Percentiles rank a stretch among this genome's conserved stretches.
Conservation (phyloP, 2,329 filamentous ascomycete genomes). For the Penicillium paneum region DNA sequence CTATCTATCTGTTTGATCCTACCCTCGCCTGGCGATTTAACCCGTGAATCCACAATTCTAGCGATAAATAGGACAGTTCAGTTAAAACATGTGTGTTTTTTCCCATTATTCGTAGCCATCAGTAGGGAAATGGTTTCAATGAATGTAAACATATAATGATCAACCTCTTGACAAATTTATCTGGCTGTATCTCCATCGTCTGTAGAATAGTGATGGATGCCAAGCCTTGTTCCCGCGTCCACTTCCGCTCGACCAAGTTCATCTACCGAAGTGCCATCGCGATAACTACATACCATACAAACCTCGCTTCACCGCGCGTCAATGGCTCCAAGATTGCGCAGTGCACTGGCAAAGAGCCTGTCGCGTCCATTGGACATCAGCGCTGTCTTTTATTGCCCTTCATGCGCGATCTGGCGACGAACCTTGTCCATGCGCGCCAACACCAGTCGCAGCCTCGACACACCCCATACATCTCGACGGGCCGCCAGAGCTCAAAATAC, state of each 20-base stretch:
- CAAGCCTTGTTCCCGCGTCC: constrained; percentile 23
- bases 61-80: constrained; percentile 14
- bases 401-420: constrained; percentile 40
- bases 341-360: constrained; percentile 36
- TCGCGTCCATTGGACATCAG: constrained; percentile 25
- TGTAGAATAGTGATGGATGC: constrained; percentile 9
- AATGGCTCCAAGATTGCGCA: constrained; percentile 43
- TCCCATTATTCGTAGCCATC: constrained; percentile 1
- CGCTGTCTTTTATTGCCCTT: constrained; percentile 39
- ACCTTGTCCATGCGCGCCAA: constrained; percentile 29
- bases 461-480: constrained; percentile 13
- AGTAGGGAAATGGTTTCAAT: not conserved
- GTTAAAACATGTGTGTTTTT: constrained; percentile 10
- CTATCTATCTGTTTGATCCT: constrained; percentile 25
- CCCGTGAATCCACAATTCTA: constrained; percentile 13
- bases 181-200: not conserved
- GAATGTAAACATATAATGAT: not conserved
- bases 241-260: constrained; percentile 16
- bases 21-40: constrained; percentile 11
- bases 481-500: constrained; percentile 6
- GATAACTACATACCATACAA: not conserved
- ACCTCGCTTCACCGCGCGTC: constrained; percentile 5
- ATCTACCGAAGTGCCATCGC: constrained; percentile 4
- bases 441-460: constrained; percentile 12
- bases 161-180: not conserved